Percentiles rank a stretch among this genome's conserved stretches.
Evolutionary conservation across 305 asterid species (phyloP).

Genomic region (Fraxinus paxiana): DNA sequence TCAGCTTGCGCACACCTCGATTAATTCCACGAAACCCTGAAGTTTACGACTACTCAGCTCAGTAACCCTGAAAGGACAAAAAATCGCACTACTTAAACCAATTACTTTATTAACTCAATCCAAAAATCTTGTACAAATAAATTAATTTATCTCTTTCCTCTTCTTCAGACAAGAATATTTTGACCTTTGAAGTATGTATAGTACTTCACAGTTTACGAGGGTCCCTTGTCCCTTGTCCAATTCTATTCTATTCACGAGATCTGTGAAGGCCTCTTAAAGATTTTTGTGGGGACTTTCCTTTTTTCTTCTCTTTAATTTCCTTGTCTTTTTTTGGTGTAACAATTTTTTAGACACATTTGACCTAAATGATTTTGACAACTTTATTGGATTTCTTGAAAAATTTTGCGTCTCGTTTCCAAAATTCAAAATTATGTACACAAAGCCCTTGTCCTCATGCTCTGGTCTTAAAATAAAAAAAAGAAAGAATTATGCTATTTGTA

Average conservation of each 20-base stretch:
- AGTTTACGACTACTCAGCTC: too few relatives aligned
- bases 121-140: neutral
- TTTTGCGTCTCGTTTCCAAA: neutral
- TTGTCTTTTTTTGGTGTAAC: neutral
- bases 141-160: neutral
- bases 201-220: neutral
- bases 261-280: neutral
- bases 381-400: neutral
- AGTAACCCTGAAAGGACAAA: too few relatives aligned
- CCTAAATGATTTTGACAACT: neutral
- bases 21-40: too few relatives aligned
- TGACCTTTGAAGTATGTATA: conserved; percentile 1
- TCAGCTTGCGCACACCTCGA: too few relatives aligned
- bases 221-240: neutral
- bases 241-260: neutral
- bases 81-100: too few relatives aligned
- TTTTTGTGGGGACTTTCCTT: neutral
- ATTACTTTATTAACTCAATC: too few relatives aligned
- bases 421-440: neutral
- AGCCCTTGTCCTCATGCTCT: neutral
- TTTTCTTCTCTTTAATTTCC: neutral
- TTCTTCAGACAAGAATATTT: neutral
- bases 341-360: neutral
- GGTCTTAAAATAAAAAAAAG: too few relatives aligned
- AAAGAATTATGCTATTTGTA: too few relatives aligned